Conservation (phyloP, 176 grass and related monocot genomes). For the Puccinellia tenuiflora region DNA sequence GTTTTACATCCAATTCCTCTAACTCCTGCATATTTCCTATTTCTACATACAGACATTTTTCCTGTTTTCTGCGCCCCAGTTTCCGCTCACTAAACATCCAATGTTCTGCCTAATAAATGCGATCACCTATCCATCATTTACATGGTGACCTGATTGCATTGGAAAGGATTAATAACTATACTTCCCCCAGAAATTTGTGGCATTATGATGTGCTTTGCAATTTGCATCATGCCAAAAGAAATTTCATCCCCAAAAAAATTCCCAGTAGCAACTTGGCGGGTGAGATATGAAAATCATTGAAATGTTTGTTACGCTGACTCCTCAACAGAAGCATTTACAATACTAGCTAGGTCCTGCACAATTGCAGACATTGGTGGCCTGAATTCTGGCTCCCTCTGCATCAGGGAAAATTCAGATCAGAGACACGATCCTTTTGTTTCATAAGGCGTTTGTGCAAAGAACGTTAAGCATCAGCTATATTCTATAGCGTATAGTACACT, state of each 20-base stretch:
- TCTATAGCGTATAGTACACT: not conserved
- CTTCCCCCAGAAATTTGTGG: not conserved
- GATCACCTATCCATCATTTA: slow-evolving; percentile 3
- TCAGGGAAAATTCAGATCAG: slow-evolving; percentile 22
- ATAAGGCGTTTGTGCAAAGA: not conserved
- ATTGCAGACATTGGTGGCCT: slow-evolving; percentile 82
- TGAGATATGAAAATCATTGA: not conserved
- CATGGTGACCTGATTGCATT: not conserved
- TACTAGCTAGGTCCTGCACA: slow-evolving; percentile 70
- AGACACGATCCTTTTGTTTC: not conserved
- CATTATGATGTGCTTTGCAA: not conserved
- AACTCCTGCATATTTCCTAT: not conserved
- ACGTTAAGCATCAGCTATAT: not conserved
- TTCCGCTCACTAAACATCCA: not conserved
- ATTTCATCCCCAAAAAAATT: slow-evolving; percentile 30
- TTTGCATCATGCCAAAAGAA: not conserved
- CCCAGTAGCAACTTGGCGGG: not conserved
- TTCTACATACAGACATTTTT: not conserved
- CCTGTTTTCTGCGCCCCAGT: not conserved
- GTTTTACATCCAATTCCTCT: not conserved
- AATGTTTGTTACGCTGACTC: slow-evolving; percentile 42
- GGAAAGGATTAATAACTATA: not conserved
- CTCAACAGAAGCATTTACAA: slow-evolving; percentile 55
- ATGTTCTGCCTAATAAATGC: not conserved
- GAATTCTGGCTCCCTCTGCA: slow-evolving; percentile 75